Evolutionary conservation across 345 rosid species (phyloP).

Genomic region (Cardamine chenopodiifolia): DNA sequence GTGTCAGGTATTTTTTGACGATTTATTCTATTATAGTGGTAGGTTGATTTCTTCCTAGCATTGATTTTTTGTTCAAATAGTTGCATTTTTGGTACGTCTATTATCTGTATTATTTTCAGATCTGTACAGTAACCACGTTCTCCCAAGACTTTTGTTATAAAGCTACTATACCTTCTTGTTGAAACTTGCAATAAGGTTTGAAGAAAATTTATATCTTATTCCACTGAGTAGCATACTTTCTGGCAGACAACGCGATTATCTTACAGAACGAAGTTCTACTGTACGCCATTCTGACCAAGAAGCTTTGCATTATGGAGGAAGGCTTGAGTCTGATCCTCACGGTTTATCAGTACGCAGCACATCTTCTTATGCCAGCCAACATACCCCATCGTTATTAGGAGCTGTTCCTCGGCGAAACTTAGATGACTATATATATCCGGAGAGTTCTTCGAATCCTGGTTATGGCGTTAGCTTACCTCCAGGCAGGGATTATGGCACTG

Average conservation of each 20-base stretch:
- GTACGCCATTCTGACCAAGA: slow-evolving; percentile 75
- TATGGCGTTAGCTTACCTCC: slow-evolving; percentile 99
- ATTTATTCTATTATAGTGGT: slow-evolving; percentile 5
- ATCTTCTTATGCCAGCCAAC: slow-evolving; percentile 71
- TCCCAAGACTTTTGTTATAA: slow-evolving; percentile 16
- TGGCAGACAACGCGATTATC: slow-evolving; percentile 95
- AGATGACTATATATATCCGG: slow-evolving; percentile 74
- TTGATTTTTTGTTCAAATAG: background rate
- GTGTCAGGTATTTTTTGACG: slow-evolving; percentile 61
- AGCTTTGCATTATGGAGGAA: slow-evolving; percentile 72
- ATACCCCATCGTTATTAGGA: slow-evolving; percentile 82
- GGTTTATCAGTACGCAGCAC: slow-evolving; percentile 61
- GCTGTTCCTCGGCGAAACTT: slow-evolving; percentile 84
- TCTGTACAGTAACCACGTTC: slow-evolving; percentile 30
- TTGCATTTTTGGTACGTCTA: slow-evolving; percentile 18
- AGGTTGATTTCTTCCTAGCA: background rate
- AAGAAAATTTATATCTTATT: slow-evolving; percentile 34
- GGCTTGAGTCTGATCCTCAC: slow-evolving; percentile 76
- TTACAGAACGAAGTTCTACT: slow-evolving; percentile 79
- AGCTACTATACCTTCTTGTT: slow-evolving; percentile 5
- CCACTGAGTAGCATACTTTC: slow-evolving; percentile 86
- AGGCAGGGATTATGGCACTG: slow-evolving; percentile 88
- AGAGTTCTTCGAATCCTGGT: slow-evolving; percentile 84
- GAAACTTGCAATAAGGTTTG: slow-evolving; percentile 28
- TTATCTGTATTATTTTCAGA: slow-evolving; percentile 16